These are phyloP conservation scores for Fusarium marasasianum DNA, from an alignment of 2,329 filamentous ascomycete species.

Conservation along the genomic window DNA sequence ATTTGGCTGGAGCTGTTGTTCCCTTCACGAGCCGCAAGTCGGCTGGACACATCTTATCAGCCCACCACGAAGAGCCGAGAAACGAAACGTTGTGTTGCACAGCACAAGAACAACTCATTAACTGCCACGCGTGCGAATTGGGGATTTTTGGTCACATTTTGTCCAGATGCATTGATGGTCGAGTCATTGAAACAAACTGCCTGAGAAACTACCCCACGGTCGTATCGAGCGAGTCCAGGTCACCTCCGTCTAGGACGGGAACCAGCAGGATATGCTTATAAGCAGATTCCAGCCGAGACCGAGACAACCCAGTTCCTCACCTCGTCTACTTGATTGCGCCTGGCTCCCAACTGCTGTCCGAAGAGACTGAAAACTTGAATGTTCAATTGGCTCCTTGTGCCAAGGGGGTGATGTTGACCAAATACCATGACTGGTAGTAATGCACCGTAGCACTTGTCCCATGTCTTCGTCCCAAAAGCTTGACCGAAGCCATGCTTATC, in stretches of 20 bases:
- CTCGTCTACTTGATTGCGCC: not conserved
- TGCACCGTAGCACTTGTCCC: constrained; percentile 11
- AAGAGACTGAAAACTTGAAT: not conserved
- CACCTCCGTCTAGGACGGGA: not conserved
- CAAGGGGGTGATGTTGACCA: constrained; percentile 10
- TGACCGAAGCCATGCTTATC: constrained; percentile 37
- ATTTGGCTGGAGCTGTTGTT: constrained; percentile 14
- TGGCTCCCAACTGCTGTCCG: not conserved
- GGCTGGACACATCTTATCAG: constrained; percentile 16
- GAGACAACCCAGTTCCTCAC: not conserved
- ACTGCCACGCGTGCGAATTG: constrained; percentile 34
- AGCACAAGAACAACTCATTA: constrained; percentile 35
- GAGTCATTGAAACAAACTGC: constrained; percentile 11
- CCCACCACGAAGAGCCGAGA: constrained; percentile 17
- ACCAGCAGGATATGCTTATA: constrained; percentile 2
- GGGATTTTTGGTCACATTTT: constrained; percentile 8
- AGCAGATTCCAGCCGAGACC: not conserved
- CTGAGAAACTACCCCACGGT: constrained; percentile 12
- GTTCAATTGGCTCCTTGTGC: not conserved
- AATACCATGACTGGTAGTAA: constrained; percentile 7
- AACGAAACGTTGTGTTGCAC: constrained; percentile 32
- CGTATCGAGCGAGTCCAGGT: not conserved
- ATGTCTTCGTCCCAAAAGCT: constrained; percentile 18
- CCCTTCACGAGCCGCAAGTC: constrained; percentile 18
- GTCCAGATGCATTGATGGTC: not conserved